These are phyloP conservation scores for Brassica balearica DNA, from an alignment of 441 rosid genomes.

Conservation along the genomic window DNA sequence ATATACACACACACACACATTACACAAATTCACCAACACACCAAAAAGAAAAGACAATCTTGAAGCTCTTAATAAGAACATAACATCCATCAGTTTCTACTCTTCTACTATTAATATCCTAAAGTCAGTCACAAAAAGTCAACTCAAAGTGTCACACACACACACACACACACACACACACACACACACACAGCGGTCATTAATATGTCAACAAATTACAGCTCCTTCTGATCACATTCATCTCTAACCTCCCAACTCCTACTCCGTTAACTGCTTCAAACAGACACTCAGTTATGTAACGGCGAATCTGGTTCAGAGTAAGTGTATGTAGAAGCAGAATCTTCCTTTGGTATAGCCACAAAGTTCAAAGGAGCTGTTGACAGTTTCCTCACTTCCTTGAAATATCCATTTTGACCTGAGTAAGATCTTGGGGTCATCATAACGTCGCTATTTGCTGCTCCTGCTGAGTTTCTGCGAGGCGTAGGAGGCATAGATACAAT, in stretches of 20 bases:
- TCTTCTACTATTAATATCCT: conserved; percentile 21
- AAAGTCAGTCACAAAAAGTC: conserved; percentile 32
- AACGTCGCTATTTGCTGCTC: conserved; percentile 34
- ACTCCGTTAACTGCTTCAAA: background rate
- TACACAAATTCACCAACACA: conserved; percentile 28
- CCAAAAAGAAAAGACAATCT: background rate
- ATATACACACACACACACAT: background rate
- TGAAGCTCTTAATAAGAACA: conserved; percentile 26
- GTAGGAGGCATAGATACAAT: conserved; percentile 83
- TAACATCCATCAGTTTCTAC: conserved; percentile 27
- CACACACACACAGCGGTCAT: background rate
- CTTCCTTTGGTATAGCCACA: conserved; percentile 82
- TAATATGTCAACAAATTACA: conserved; percentile 16
- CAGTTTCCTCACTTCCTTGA: conserved; percentile 49
- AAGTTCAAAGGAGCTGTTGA: conserved; percentile 67
- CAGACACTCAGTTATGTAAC: conserved; percentile 46
- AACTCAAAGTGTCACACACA: conserved; percentile 37
- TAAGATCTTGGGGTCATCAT: conserved; percentile 41
- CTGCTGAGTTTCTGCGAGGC: conserved; percentile 77
- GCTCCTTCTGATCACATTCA: conserved; percentile 25
- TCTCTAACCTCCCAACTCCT: conserved; percentile 25
- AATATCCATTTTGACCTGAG: conserved; percentile 69
- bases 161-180: background rate
- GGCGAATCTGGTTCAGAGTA: conserved; percentile 88
- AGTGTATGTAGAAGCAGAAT: conserved; percentile 76